These are phyloP conservation scores for Chaetomium tenue DNA, from an alignment of 495 filamentous ascomycete species.

Conservation along the genomic window DNA sequence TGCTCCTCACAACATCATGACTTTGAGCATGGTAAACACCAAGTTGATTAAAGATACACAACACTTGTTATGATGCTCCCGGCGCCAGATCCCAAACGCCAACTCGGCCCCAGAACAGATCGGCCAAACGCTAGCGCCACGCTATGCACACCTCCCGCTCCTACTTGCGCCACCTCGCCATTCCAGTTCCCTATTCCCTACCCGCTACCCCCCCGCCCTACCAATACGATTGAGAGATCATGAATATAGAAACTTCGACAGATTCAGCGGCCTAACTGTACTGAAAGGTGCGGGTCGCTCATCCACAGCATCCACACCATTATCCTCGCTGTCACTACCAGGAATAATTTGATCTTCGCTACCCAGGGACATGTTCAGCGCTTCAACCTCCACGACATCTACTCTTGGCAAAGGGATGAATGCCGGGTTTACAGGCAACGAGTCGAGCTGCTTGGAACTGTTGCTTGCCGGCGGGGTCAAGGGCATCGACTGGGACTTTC, in stretches of 20 bases:
- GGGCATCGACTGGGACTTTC: constrained; percentile 36
- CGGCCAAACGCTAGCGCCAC: constrained; percentile 18
- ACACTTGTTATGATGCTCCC: constrained; percentile 2
- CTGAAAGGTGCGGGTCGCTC: constrained; percentile 7
- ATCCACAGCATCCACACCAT: constrained; percentile 52
- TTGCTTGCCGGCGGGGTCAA: constrained; percentile 30
- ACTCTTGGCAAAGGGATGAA: constrained; percentile 44
- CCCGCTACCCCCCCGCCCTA: not conserved
- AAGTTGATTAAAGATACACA: constrained; percentile 8
- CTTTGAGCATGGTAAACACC: not conserved
- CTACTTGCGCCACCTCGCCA: not conserved
- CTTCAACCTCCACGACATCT: constrained; percentile 42
- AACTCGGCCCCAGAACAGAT: not conserved
- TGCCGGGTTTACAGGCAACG: constrained; percentile 42
- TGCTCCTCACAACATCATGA: not conserved
- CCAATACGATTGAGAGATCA: constrained; percentile 19
- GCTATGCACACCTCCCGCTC: constrained; percentile 5
- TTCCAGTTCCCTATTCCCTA: not conserved
- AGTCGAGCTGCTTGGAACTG: constrained; percentile 24
- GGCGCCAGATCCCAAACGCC: constrained; percentile 24
- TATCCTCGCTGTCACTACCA: constrained; percentile 62
- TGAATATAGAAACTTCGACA: constrained; percentile 57
- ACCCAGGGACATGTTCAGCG: constrained; percentile 48
- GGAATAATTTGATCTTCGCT: constrained; percentile 77
- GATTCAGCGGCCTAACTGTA: constrained; percentile 41